A percentile compares a stretch with the other conserved stretches of the same genome.
phyloP scores from a whole-genome alignment of 371 early-diverging fungal genomes.

The Nematocida ausubeli region DNA sequence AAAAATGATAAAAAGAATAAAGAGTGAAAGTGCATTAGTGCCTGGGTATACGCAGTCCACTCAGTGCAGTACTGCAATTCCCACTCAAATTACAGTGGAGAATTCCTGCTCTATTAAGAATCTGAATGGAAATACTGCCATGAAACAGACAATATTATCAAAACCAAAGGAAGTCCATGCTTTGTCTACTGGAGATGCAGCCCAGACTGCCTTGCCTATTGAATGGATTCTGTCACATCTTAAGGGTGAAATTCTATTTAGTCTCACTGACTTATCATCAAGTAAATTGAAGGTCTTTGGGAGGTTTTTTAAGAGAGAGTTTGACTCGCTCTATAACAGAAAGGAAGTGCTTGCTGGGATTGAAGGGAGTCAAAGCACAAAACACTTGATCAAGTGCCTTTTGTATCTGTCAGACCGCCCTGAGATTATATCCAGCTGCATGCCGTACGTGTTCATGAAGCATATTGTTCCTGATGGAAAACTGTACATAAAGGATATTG shows the following conservation, averaged over 20 bases:
- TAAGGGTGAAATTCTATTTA: constrained; percentile 14
- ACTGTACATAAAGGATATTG: constrained; percentile 40
- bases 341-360: constrained; percentile 17
- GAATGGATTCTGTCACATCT: constrained; percentile 27
- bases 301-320: constrained; percentile 46
- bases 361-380: not conserved
- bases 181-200: not conserved
- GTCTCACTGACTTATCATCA: not conserved
- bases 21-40: not conserved
- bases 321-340: constrained; percentile 29
- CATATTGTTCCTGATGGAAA: constrained; percentile 44
- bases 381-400: constrained; percentile 30
- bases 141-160: not conserved
- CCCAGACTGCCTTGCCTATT: not conserved
- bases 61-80: not conserved
- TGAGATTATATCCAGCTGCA: constrained; percentile 10
- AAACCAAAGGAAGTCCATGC: not conserved
- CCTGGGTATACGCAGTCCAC: not conserved
- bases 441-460: constrained; percentile 48
- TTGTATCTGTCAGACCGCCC: constrained; percentile 44
- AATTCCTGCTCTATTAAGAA: not conserved
- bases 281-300: constrained; percentile 40
- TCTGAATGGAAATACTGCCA: not conserved
- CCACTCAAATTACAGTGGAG: not conserved
- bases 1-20: constrained; percentile 2